Percentiles rank a stretch among this genome's conserved stretches.
These are phyloP conservation scores for Blechomonas ayalai DNA, from an alignment of 208 protist genomes.

Conservation along the genomic window DNA sequence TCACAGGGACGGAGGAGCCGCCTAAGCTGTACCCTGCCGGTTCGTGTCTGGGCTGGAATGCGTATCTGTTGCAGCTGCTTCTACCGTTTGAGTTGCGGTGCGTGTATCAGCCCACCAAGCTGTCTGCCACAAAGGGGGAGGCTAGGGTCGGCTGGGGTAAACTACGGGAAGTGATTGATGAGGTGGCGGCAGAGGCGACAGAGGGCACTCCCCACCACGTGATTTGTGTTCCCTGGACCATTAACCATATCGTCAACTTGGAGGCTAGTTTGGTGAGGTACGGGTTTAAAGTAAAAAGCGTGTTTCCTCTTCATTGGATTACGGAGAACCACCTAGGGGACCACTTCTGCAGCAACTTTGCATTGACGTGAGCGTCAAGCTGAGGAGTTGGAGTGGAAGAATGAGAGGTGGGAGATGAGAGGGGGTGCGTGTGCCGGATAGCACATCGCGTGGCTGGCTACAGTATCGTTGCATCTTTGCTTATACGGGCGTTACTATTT, in stretches of 20 bases:
- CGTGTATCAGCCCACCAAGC: conserved; percentile 57
- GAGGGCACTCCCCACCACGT: conserved; percentile 22
- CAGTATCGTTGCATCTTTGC: conserved; percentile 1
- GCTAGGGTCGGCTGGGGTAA: conserved; percentile 69
- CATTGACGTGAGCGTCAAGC: too few species aligned
- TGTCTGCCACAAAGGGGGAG: conserved; percentile 77
- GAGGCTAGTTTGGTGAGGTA: conserved; percentile 83
- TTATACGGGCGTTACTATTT: background rate
- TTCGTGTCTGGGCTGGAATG: conserved; percentile 25
- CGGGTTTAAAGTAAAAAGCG: conserved; percentile 55
- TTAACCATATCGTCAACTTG: conserved; percentile 82
- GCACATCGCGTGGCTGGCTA: background rate
- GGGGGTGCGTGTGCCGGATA: background rate
- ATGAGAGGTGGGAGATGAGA: conserved; percentile 1
- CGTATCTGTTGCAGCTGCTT: conserved; percentile 30
- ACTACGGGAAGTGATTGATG: conserved; percentile 65
- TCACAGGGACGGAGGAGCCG: conserved; percentile 35
- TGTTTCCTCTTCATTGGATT: conserved; percentile 74
- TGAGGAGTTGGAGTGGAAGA: conserved; percentile 11
- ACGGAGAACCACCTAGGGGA: conserved; percentile 69
- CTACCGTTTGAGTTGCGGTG: conserved; percentile 72
- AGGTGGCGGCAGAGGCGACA: conserved; percentile 3
- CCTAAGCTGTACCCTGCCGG: conserved; percentile 76
- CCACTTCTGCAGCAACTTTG: conserved; percentile 72
- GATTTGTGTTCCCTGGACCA: conserved; percentile 79